Evolutionary conservation across 345 rosid species (phyloP).

Genomic region (Melaleuca quinquenervia): DNA sequence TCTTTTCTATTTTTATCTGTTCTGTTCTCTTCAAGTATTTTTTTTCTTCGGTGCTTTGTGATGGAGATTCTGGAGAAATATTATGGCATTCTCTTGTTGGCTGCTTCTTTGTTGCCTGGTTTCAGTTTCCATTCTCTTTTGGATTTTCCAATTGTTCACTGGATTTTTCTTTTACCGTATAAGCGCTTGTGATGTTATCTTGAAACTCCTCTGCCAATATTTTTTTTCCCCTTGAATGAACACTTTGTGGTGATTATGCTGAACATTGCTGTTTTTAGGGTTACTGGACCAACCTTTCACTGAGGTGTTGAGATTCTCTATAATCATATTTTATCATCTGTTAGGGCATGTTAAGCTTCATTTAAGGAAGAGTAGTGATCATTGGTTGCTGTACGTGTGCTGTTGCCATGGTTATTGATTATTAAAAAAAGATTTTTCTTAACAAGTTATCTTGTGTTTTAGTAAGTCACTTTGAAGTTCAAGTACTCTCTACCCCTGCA

Average conservation of each 20-base stretch:
- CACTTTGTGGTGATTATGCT: background rate
- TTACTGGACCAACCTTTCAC: background rate
- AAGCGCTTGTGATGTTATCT: background rate
- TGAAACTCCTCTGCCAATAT: background rate
- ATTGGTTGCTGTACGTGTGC: background rate
- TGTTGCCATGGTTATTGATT: background rate
- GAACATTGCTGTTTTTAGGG: background rate
- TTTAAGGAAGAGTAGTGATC: background rate
- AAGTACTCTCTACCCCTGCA: background rate
- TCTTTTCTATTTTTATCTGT: background rate
- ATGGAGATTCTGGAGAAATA: background rate
- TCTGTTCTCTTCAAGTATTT: background rate
- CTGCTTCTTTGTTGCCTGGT: background rate
- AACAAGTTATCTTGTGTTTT: background rate
- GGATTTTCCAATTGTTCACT: background rate
- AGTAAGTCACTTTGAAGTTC: background rate
- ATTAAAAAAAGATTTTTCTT: background rate
- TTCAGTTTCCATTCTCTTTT: background rate
- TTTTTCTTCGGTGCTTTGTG: background rate
- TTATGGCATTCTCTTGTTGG: background rate
- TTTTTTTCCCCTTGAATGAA: background rate
- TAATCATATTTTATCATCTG: background rate
- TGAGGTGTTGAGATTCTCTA: background rate
- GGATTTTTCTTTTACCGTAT: background rate
- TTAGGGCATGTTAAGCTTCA: background rate